These are phyloP conservation scores for Myxozyma mucilagina DNA, from an alignment of 805 yeast species.

Conservation along the genomic window DNA sequence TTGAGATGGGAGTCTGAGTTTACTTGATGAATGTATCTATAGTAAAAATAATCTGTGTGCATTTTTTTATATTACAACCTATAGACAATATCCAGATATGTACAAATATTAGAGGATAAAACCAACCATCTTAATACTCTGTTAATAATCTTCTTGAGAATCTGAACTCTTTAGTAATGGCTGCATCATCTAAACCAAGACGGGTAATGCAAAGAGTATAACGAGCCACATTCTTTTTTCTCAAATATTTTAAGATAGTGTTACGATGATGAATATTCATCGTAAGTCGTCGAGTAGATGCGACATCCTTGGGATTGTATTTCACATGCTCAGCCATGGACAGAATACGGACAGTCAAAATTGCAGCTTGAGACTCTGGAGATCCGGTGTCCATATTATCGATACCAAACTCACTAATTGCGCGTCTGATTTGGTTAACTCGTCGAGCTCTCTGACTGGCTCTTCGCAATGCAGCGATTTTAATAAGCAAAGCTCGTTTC, in stretches of 20 bases:
- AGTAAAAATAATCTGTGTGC: background rate
- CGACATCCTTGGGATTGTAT: constrained; percentile 69
- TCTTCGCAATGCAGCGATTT: constrained; percentile 75
- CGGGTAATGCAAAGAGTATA: constrained; percentile 85
- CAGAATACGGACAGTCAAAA: constrained; percentile 77
- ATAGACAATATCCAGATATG: background rate
- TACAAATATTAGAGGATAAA: background rate
- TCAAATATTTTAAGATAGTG: constrained; percentile 75
- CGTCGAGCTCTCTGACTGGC: constrained; percentile 59
- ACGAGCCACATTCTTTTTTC: constrained; percentile 73
- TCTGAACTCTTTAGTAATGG: constrained; percentile 69
- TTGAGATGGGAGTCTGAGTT: background rate
- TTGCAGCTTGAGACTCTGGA: constrained; percentile 94
- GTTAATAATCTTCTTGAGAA: constrained; percentile 14
- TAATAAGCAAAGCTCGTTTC: constrained; percentile 66
- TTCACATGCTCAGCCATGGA: constrained; percentile 72
- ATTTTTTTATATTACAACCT: background rate
- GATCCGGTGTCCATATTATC: constrained; percentile 91
- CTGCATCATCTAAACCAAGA: constrained; percentile 81
- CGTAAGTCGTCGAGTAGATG: constrained; percentile 68
- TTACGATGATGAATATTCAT: constrained; percentile 89
- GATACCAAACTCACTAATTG: constrained; percentile 77
- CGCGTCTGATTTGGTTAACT: constrained; percentile 60
- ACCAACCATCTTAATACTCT: background rate
- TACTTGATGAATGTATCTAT: background rate